phyloP scores from a whole-genome alignment of 2,329 filamentous ascomycete species.

The Aureobasidium lini region DNA sequence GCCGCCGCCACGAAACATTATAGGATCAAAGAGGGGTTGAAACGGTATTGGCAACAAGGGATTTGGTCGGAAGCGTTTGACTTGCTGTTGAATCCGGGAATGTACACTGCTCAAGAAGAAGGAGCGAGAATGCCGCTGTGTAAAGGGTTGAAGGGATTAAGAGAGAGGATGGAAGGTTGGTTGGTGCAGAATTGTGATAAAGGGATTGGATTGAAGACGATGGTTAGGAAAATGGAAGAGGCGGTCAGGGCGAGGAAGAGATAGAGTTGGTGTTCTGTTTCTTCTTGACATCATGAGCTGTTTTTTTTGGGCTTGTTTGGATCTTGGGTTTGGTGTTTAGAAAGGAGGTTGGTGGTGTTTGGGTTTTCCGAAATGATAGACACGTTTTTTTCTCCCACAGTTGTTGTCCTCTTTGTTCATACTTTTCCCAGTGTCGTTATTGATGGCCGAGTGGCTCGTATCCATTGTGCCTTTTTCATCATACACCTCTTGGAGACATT shows the following conservation, averaged over 20 bases:
- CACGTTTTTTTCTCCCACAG: no score
- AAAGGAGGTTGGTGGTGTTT: no score
- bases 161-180: constrained; percentile 79
- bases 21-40: constrained; percentile 71
- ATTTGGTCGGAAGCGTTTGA: constrained; percentile 82
- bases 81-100: constrained; percentile 73
- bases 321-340: no score
- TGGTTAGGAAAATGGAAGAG: constrained; percentile 58
- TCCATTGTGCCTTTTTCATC: no score
- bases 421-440: no score
- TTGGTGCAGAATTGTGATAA: constrained; percentile 74
- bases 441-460: no score
- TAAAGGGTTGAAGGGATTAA: constrained; percentile 58
- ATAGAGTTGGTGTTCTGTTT: constrained; percentile 7
- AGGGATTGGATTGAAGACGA: constrained; percentile 53
- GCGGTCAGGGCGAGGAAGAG: constrained; percentile 48
- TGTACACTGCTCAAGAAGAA: constrained; percentile 58
- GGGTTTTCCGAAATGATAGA: no score
- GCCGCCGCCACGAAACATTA: constrained; percentile 59
- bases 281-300: neutral
- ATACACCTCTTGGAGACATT: no score
- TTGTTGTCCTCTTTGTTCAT: no score
- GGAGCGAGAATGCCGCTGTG: constrained; percentile 64
- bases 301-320: neutral
- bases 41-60: constrained; percentile 94